Conservation (phyloP, 2,329 filamentous ascomycete species). For the Xylaria sp. region DNA sequence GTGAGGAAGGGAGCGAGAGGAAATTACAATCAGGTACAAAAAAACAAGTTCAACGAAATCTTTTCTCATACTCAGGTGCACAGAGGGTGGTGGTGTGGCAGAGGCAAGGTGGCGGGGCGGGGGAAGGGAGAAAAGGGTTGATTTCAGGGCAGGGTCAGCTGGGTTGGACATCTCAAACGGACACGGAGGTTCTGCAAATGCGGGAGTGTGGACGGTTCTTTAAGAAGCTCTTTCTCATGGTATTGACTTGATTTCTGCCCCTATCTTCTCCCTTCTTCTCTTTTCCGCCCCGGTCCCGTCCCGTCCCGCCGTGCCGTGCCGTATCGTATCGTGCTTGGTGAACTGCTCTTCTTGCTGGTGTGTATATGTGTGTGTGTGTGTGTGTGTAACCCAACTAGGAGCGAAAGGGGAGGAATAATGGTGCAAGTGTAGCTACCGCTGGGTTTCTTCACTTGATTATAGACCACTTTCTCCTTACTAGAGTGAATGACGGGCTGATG, state of each 20-base stretch:
- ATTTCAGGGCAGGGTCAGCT: background rate
- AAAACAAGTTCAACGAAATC: background rate
- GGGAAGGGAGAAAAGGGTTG: no score
- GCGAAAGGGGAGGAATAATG: no score
- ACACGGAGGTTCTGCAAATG: background rate
- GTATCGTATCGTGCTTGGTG: no score
- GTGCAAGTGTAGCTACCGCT: no score
- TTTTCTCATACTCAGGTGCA: constrained; percentile 1
- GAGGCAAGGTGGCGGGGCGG: background rate
- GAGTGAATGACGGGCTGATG: no score
- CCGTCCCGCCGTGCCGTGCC: background rate
- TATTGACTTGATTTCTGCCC: no score
- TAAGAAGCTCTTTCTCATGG: background rate
- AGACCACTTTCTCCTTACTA: no score
- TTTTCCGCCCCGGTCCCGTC: background rate
- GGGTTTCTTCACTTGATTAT: no score
- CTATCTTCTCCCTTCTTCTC: background rate
- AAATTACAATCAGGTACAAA: no score
- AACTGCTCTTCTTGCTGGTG: background rate
- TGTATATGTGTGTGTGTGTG: background rate
- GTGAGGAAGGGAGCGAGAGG: background rate
- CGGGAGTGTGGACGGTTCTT: background rate
- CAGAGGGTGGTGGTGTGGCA: no score
- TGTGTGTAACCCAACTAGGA: background rate
- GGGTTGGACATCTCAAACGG: background rate